A percentile compares a stretch with the other conserved stretches of the same genome.
phyloP scores from a whole-genome alignment of 306 rosid species.

The Leucaena leucocephala region DNA sequence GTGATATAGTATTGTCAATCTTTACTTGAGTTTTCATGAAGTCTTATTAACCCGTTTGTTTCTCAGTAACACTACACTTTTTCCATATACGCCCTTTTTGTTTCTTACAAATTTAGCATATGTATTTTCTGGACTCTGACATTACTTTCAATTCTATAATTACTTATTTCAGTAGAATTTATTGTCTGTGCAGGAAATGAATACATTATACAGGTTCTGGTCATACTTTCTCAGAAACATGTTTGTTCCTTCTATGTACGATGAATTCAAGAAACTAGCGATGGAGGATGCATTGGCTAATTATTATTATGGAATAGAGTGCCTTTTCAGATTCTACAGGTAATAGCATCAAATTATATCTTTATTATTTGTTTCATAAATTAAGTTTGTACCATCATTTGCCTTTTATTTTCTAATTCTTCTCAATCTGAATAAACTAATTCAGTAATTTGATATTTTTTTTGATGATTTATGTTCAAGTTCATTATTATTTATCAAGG shows the following conservation, averaged over 20 bases:
- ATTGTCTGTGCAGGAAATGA: conserved; percentile 85
- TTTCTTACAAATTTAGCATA: conserved; percentile 15
- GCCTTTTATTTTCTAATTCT: conserved; percentile 24
- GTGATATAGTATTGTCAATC: not conserved
- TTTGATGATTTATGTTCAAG: conserved; percentile 7
- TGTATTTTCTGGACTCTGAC: conserved; percentile 9
- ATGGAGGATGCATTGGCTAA: conserved; percentile 86
- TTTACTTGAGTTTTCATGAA: not conserved
- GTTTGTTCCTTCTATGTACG: conserved; percentile 81
- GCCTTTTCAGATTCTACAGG: conserved; percentile 99
- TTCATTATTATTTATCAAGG: not conserved
- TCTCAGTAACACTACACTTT: not conserved
- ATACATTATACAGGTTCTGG: conserved; percentile 90
- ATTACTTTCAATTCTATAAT: conserved; percentile 13
- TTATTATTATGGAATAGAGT: conserved; percentile 92
- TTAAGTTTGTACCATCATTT: conserved; percentile 25
- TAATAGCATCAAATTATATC: conserved; percentile 36
- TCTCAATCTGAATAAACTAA: not conserved
- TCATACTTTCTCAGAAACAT: conserved; percentile 79
- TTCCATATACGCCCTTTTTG: not conserved
- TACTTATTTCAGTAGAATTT: conserved; percentile 12
- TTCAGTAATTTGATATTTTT: not conserved
- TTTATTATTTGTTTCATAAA: conserved; percentile 26
- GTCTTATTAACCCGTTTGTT: conserved; percentile 6
- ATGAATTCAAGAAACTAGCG: conserved; percentile 83